Percentiles rank a stretch among this genome's conserved stretches.
phyloP scores from a whole-genome alignment of 192 early-diverging fungal genomes.

The Mortierella claussenii region DNA sequence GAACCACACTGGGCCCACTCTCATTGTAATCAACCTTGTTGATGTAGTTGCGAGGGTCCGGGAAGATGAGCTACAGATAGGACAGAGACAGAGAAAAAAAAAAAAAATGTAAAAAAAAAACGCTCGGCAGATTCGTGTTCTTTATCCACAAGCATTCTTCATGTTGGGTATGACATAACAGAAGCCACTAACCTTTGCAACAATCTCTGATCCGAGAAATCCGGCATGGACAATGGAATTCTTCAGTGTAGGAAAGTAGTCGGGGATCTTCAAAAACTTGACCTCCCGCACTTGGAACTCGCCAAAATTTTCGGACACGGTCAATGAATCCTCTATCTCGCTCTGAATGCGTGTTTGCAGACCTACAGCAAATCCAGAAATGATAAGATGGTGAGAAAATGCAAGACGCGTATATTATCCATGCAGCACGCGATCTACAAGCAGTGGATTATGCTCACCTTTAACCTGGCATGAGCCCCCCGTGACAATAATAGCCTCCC shows the following conservation, averaged over 20 bases:
- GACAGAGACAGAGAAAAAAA: too few relatives aligned
- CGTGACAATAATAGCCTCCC: slow-evolving; percentile 87
- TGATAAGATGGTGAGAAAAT: too few relatives aligned
- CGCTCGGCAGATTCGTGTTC: too few relatives aligned
- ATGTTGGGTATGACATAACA: too few relatives aligned
- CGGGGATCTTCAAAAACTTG: slow-evolving; percentile 84
- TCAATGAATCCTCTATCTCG: slow-evolving; percentile 68
- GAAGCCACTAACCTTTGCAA: slow-evolving; percentile 90
- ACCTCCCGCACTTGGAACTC: slow-evolving; percentile 88
- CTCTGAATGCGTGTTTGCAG: slow-evolving; percentile 78
- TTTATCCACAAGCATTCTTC: too few relatives aligned
- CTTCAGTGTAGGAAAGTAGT: slow-evolving; percentile 87
- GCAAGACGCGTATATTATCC: too few relatives aligned
- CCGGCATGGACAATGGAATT: slow-evolving; percentile 72
- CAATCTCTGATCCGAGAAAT: slow-evolving; percentile 88
- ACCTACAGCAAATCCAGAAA: too few relatives aligned
- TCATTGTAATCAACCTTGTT: slow-evolving; percentile 93
- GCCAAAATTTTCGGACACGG: slow-evolving; percentile 85
- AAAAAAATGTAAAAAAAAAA: too few relatives aligned
- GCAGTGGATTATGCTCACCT: slow-evolving; percentile 15
- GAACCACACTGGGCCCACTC: slow-evolving; percentile 80
- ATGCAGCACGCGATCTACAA: too few relatives aligned
- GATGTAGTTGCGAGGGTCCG: slow-evolving; percentile 74
- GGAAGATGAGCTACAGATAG: slow-evolving; percentile 66
- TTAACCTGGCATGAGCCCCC: slow-evolving; percentile 77